phyloP scores from a whole-genome alignment of 768 basidiomycete species.

The Myochromella boudieri region DNA sequence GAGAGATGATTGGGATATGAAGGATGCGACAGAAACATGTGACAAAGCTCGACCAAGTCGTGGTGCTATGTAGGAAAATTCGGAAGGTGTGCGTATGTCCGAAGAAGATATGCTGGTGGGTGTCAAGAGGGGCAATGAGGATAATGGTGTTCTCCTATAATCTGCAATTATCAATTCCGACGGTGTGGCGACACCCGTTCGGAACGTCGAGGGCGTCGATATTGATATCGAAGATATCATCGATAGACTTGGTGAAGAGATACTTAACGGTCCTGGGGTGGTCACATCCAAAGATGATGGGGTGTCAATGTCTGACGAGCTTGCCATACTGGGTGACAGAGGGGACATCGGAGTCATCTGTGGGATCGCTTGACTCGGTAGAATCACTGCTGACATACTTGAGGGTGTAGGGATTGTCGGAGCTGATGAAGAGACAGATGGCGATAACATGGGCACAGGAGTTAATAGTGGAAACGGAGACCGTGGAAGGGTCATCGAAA shows the following conservation, averaged over 20 bases:
- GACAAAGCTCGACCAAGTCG: constrained; percentile 1
- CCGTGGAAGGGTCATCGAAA: constrained; percentile 25
- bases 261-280: constrained; percentile 8
- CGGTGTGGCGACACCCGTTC: too few species aligned
- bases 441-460: constrained; percentile 35
- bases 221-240: constrained; percentile 7
- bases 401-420: constrained; percentile 34
- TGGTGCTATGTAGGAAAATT: constrained; percentile 37
- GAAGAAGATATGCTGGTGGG: too few species aligned
- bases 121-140: too few species aligned
- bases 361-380: constrained; percentile 1
- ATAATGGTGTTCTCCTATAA: too few species aligned
- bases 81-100: constrained; percentile 20
- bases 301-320: constrained; percentile 7
- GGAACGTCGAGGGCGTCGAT: constrained; percentile 20
- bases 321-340: constrained; percentile 5
- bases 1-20: constrained; percentile 44
- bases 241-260: constrained; percentile 7
- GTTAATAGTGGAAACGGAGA: constrained; percentile 38
- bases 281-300: constrained; percentile 10
- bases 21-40: constrained; percentile 31
- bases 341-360: constrained; percentile 6
- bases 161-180: too few species aligned
- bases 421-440: constrained; percentile 28
- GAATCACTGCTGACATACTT: constrained; percentile 20